Percentiles rank a stretch among this genome's conserved stretches.
These are phyloP conservation scores for Candida nemodendra DNA, from an alignment of 805 yeast species.

Conservation along the genomic window DNA sequence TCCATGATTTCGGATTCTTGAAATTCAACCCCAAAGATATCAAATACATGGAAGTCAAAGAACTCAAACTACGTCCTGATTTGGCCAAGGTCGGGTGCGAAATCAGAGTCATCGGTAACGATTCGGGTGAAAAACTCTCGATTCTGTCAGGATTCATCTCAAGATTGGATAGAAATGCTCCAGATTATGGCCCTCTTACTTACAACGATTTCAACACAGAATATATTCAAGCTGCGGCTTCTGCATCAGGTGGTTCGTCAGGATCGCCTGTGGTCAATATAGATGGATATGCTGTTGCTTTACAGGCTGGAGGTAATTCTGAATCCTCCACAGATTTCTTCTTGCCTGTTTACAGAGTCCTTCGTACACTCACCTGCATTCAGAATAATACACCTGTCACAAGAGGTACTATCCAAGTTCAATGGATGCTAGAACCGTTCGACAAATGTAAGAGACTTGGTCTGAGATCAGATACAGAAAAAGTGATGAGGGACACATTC, in stretches of 20 bases:
- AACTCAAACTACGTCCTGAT: slow-evolving; percentile 71
- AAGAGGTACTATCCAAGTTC: slow-evolving; percentile 90
- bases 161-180: slow-evolving; percentile 89
- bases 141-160: slow-evolving; percentile 84
- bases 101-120: slow-evolving; percentile 93
- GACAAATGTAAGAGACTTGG: slow-evolving; percentile 92
- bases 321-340: slow-evolving; percentile 94
- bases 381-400: slow-evolving; percentile 60
- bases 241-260: slow-evolving; percentile 93
- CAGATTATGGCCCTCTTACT: slow-evolving; percentile 84
- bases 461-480: slow-evolving; percentile 70
- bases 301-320: slow-evolving; percentile 92
- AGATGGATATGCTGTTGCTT: slow-evolving; percentile 83
- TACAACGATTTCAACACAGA: slow-evolving; percentile 93
- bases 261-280: slow-evolving; percentile 96
- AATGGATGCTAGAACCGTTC: slow-evolving; percentile 82
- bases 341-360: slow-evolving; percentile 78
- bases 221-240: slow-evolving; percentile 93
- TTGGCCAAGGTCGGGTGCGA: slow-evolving; percentile 89
- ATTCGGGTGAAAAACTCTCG: slow-evolving; percentile 91
- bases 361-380: slow-evolving; percentile 75
- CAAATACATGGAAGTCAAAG: slow-evolving; percentile 70
- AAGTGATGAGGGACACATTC: slow-evolving; percentile 60
- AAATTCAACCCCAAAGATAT: slow-evolving; percentile 70
- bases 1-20: slow-evolving; percentile 91